These are phyloP conservation scores for Diplodia intermedia DNA, from an alignment of 2,329 filamentous ascomycete genomes.

Conservation along the genomic window DNA sequence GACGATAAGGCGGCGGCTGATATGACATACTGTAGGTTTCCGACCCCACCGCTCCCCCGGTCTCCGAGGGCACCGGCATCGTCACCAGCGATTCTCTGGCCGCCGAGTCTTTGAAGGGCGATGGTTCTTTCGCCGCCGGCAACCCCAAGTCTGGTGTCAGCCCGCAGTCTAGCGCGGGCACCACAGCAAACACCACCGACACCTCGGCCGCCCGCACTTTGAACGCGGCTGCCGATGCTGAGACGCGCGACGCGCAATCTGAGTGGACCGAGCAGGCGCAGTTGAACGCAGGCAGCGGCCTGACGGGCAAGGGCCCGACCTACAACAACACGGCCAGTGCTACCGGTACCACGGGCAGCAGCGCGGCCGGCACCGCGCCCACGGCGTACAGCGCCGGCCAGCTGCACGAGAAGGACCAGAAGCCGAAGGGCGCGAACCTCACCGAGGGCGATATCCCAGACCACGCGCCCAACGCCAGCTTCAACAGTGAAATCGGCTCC, in stretches of 20 bases:
- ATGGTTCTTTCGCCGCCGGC: conserved; percentile 65
- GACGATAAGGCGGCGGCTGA: conserved; percentile 14
- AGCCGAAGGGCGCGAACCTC: conserved; percentile 61
- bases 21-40: conserved; percentile 50
- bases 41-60: conserved; percentile 57
- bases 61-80: conserved; percentile 67
- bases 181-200: conserved; percentile 64
- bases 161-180: conserved; percentile 59
- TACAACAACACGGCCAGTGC: conserved; percentile 37
- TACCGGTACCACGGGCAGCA: conserved; percentile 34
- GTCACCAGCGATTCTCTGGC: conserved; percentile 76
- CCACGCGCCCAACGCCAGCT: conserved; percentile 58
- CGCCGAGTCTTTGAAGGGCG: conserved; percentile 69
- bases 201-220: conserved; percentile 61
- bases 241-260: conserved; percentile 53
- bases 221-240: conserved; percentile 55
- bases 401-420: conserved; percentile 41
- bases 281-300: conserved; percentile 49
- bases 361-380: conserved; percentile 44
- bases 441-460: conserved; percentile 55
- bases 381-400: conserved; percentile 48
- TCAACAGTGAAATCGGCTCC: conserved; percentile 60
- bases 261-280: conserved; percentile 50
- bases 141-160: conserved; percentile 63
- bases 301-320: conserved; percentile 47